Conservation (phyloP, 257 asterid genomes). For the Nicotiana otophora region DNA sequence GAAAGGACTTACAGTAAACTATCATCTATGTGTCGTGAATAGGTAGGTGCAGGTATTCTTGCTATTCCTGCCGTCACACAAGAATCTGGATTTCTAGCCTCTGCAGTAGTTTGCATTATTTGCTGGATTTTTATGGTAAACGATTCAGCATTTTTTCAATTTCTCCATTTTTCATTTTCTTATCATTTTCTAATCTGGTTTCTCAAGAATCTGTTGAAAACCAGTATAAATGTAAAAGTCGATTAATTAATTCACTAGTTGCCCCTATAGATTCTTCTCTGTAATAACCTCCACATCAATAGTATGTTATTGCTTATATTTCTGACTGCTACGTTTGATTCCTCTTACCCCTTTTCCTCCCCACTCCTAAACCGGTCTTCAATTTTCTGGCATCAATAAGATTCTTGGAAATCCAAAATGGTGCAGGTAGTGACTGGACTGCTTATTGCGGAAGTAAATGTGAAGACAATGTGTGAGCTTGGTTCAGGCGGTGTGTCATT, state of each 20-base stretch:
- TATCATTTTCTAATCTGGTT: background rate
- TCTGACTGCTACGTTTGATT: background rate
- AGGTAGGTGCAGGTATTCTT: slow-evolving; percentile 94
- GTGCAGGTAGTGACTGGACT: slow-evolving; percentile 78
- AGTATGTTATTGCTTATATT: background rate
- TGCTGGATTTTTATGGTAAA: slow-evolving; percentile 91
- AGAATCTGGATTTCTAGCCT: slow-evolving; percentile 87
- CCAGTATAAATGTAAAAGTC: background rate
- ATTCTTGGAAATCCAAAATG: slow-evolving; percentile 15
- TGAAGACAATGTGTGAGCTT: slow-evolving; percentile 90
- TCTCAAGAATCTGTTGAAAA: background rate
- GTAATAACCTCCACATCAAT: background rate
- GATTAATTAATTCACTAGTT: background rate
- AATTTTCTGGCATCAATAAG: slow-evolving; percentile 1
- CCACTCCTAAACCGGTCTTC: background rate
- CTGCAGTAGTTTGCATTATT: slow-evolving; percentile 59
- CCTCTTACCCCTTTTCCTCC: background rate
- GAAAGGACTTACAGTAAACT: background rate
- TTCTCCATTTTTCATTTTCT: background rate
- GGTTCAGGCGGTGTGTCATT: slow-evolving; percentile 94
- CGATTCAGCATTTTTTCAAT: slow-evolving; percentile 4
- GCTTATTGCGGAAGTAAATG: slow-evolving; percentile 95
- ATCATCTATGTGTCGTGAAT: slow-evolving; percentile 2
- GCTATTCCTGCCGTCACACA: slow-evolving; percentile 96
- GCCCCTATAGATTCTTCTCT: background rate